phyloP scores from a whole-genome alignment of 768 basidiomycete genomes.

The Boletus reticuloceps region DNA sequence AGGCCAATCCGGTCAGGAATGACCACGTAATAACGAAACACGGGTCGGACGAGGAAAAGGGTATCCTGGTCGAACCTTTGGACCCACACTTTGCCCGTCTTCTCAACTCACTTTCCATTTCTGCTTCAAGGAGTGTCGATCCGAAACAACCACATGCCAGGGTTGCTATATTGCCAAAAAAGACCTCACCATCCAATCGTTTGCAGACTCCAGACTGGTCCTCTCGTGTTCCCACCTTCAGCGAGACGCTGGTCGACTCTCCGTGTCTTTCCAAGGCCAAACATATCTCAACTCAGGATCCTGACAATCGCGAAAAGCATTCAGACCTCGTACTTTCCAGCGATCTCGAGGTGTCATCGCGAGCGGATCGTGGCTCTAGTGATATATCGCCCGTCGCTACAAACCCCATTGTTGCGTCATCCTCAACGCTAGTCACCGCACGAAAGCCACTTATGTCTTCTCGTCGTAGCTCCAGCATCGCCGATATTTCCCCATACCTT shows the following conservation, averaged over 20 bases:
- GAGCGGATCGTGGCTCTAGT: background rate
- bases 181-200: slow-evolving; percentile 10
- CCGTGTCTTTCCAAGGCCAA: slow-evolving; percentile 4
- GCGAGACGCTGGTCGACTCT: slow-evolving; percentile 8
- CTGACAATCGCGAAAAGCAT: slow-evolving; percentile 7
- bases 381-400: slow-evolving; percentile 8
- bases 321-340: background rate
- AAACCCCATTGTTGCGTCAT: slow-evolving; percentile 6
- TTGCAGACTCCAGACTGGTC: slow-evolving; percentile 31
- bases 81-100: slow-evolving; percentile 74
- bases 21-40: slow-evolving; percentile 20
- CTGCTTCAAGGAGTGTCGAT: slow-evolving; percentile 38
- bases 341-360: background rate
- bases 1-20: slow-evolving; percentile 31
- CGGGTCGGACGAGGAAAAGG: slow-evolving; percentile 34
- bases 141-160: slow-evolving; percentile 4
- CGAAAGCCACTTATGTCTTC: slow-evolving; percentile 25
- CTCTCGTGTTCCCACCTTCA: slow-evolving; percentile 28
- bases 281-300: background rate
- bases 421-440: slow-evolving; percentile 11
- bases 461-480: slow-evolving; percentile 45
- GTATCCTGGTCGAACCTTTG: slow-evolving; percentile 33
- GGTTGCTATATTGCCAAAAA: slow-evolving; percentile 9
- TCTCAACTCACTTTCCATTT: slow-evolving; percentile 59
- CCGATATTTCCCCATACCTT: slow-evolving; percentile 72